Evolutionary conservation across 2,329 filamentous ascomycete species (phyloP).

Genomic region (Hymenoscyphus fraxineus): DNA sequence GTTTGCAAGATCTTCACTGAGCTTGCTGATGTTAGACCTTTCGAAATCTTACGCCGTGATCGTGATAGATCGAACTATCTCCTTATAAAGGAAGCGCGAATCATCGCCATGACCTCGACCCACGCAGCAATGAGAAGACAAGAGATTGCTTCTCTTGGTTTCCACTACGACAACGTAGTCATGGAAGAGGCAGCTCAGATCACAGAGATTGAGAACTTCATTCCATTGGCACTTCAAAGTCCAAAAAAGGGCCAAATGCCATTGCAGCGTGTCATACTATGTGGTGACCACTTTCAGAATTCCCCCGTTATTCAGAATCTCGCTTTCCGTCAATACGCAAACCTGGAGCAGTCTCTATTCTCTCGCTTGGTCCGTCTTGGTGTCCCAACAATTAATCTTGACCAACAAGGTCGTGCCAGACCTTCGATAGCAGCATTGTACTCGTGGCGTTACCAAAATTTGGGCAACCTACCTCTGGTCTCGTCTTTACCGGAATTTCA

Average conservation of each 20-base stretch:
- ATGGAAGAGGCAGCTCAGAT: constrained; percentile 99
- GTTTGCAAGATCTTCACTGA: constrained; percentile 88
- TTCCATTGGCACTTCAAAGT: constrained; percentile 89
- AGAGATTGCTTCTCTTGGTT: constrained; percentile 87
- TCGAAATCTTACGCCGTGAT: constrained; percentile 85
- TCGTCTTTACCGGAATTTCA: constrained; percentile 67
- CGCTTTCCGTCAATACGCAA: constrained; percentile 91
- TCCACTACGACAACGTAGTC: constrained; percentile 94
- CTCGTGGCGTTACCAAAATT: constrained; percentile 82
- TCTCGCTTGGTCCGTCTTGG: constrained; percentile 84
- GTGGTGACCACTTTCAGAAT: constrained; percentile 95
- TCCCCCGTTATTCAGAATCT: constrained; percentile 93
- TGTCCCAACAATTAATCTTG: constrained; percentile 84
- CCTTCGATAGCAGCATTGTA: constrained; percentile 86
- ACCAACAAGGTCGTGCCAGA: constrained; percentile 89
- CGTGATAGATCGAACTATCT: constrained; percentile 96
- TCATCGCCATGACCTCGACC: constrained; percentile 97
- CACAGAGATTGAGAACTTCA: constrained; percentile 95
- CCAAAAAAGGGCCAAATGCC: constrained; percentile 67
- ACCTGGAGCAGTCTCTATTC: constrained; percentile 94
- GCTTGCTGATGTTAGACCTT: constrained; percentile 87
- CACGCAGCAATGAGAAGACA: constrained; percentile 92
- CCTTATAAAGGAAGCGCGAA: constrained; percentile 90
- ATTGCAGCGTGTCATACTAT: constrained; percentile 84
- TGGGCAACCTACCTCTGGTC: constrained; percentile 76